Percentiles rank a stretch among this genome's conserved stretches.
Conservation (phyloP, 2,329 filamentous ascomycete genomes). For the Periconia sp. region DNA sequence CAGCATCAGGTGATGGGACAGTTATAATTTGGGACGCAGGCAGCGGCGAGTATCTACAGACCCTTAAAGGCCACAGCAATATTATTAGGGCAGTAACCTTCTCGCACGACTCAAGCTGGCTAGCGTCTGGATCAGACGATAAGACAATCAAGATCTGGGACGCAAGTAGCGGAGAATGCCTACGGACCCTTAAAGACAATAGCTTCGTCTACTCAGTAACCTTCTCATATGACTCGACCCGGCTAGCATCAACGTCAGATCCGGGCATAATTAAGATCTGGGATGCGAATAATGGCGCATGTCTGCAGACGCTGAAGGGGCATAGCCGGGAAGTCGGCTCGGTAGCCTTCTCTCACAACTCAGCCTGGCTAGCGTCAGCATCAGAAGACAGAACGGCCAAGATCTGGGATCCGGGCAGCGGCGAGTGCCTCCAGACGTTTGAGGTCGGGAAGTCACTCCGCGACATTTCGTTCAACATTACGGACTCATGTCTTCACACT, state of each 20-base stretch:
- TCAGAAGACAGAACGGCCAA: too few species aligned
- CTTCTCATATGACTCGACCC: background rate
- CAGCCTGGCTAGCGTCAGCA: too few species aligned
- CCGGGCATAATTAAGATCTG: too few species aligned
- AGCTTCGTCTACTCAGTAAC: background rate
- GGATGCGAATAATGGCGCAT: too few species aligned
- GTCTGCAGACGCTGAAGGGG: constrained; percentile 16
- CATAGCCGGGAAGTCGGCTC: constrained; percentile 14
- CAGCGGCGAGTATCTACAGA: background rate
- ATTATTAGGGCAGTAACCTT: constrained; percentile 19
- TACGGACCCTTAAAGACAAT: constrained; percentile 11
- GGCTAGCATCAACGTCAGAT: too few species aligned
- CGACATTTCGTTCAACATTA: constrained; percentile 23
- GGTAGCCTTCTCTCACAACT: constrained; percentile 25
- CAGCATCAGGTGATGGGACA: too few species aligned
- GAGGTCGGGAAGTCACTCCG: constrained; percentile 8
- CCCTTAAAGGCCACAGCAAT: background rate
- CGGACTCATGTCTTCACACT: constrained; percentile 23
- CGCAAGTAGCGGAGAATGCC: too few species aligned
- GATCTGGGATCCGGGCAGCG: too few species aligned
- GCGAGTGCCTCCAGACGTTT: too few species aligned
- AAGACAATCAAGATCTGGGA: too few species aligned
- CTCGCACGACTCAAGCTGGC: constrained; percentile 20
- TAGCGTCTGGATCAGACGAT: too few species aligned
- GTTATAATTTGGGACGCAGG: too few species aligned